phyloP scores from a whole-genome alignment of 345 rosid genomes.

The Populus pruinosa region DNA sequence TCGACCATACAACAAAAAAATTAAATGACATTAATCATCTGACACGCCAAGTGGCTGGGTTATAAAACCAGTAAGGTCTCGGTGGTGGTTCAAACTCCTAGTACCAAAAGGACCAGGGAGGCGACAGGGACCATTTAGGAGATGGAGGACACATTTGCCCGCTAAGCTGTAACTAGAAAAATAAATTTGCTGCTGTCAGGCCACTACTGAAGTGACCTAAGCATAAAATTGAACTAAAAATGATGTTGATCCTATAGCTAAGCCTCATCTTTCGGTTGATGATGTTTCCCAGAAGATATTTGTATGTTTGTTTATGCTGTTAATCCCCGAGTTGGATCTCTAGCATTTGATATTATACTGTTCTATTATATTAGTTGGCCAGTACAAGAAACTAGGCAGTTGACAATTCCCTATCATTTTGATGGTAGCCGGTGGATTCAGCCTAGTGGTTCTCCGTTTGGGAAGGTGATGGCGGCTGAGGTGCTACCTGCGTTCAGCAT shows the following conservation, averaged over 20 bases:
- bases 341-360: neutral
- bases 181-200: constrained; percentile 11
- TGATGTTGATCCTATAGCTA: constrained; percentile 25
- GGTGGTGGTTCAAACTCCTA: neutral
- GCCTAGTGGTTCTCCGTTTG: no score
- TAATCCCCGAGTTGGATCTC: neutral
- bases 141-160: neutral
- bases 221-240: constrained; percentile 19
- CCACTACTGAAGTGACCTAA: constrained; percentile 10
- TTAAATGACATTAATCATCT: constrained; percentile 1
- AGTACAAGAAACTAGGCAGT: neutral
- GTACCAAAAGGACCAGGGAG: neutral
- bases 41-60: neutral
- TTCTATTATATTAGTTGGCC: neutral
- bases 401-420: neutral
- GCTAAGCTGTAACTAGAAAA: constrained; percentile 1
- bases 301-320: neutral
- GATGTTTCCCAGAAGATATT: neutral
- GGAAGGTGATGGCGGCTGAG: no score
- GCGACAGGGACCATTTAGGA: neutral
- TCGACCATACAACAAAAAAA: neutral
- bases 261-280: constrained; percentile 10
- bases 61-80: neutral
- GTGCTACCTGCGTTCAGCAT: no score
- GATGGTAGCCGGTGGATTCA: neutral